Evolutionary conservation across 306 rosid genomes (phyloP).

Genomic region (Psophocarpus tetragonolobus): DNA sequence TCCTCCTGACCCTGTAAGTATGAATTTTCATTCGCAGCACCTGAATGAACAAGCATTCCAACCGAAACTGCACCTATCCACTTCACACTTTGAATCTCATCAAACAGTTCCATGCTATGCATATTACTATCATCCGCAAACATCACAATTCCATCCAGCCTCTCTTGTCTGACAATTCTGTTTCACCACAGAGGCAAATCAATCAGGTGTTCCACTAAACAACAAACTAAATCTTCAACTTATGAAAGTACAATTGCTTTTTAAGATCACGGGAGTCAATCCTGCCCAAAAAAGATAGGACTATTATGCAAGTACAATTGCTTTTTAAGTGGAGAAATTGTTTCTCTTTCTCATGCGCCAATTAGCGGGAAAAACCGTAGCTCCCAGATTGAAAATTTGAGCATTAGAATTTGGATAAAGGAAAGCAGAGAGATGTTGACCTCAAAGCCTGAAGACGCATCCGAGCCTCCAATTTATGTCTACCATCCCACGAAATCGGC

Average conservation of each 20-base stretch:
- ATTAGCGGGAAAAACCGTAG: background rate
- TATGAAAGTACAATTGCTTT: background rate
- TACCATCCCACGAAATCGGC: constrained; percentile 81
- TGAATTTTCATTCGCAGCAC: constrained; percentile 43
- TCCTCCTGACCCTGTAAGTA: constrained; percentile 49
- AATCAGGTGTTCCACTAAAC: constrained; percentile 40
- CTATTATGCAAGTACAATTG: background rate
- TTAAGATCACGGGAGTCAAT: too few species aligned
- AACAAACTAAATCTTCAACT: constrained; percentile 25
- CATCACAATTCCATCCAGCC: constrained; percentile 83
- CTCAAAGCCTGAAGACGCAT: constrained; percentile 90
- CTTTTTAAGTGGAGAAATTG: background rate
- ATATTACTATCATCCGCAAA: constrained; percentile 97
- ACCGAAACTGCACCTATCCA: constrained; percentile 92
- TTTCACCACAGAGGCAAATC: constrained; percentile 40
- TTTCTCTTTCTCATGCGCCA: background rate
- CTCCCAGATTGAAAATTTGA: background rate
- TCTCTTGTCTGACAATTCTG: constrained; percentile 79
- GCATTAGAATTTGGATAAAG: background rate
- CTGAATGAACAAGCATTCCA: constrained; percentile 82
- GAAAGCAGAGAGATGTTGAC: constrained; percentile 34
- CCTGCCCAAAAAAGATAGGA: background rate
- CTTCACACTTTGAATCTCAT: constrained; percentile 82
- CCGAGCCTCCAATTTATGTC: constrained; percentile 78
- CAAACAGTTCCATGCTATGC: constrained; percentile 94